Base-by-base conservation (phyloP, 805 yeast species). In the Wickerhamiella kazuoi region DNA sequence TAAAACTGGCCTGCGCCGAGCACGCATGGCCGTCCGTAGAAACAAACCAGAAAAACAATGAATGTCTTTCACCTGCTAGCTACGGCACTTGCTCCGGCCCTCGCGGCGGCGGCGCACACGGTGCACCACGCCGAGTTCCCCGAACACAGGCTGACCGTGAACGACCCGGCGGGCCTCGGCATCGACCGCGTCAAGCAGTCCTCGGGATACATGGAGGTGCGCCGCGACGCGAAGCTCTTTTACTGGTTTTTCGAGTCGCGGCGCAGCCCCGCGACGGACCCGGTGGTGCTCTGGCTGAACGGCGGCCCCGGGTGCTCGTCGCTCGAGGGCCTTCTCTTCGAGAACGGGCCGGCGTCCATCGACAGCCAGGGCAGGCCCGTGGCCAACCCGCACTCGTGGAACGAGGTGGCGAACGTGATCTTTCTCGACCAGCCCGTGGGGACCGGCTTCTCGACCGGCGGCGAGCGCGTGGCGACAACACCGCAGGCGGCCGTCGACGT, bases 221-320 rank as follows among this genome's bases (percentile, higher is more conserved):
- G 63, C 38, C 24, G 38, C 9, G 81, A 76, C 48, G 81, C 81
- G 57, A 93, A 81, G 59, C 76, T 86, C 57, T 87, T 86, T 59
- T 87, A 76, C 65, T 84, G 93, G 94, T 76, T 78, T 52, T 87
- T 87, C 50, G 96, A 86, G 60, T 78, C 93, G 38, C 74, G 95
- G 63, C 76, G 76, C 52, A 83, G 82, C 56, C 96, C 96, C 3
- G 61, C 58, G 39, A 80, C 65, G 39, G 96, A 87, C 59, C 96
- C 96, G 2, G 68, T 84, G 18, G 69, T 87, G 40, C 65, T 87
- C 48, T 84, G 95, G 97, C 65, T 86, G 50, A 86, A 86, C 55
- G 96, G 96, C 47, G 95, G 96, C 4, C 96, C 96, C 29, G 96
- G 96, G 11, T 86, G 96, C 56, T 81, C 94, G 0, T 81, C 94